These are phyloP conservation scores for Cicer chorassanicum DNA, from an alignment of 306 rosid genomes.

Conservation along the genomic window DNA sequence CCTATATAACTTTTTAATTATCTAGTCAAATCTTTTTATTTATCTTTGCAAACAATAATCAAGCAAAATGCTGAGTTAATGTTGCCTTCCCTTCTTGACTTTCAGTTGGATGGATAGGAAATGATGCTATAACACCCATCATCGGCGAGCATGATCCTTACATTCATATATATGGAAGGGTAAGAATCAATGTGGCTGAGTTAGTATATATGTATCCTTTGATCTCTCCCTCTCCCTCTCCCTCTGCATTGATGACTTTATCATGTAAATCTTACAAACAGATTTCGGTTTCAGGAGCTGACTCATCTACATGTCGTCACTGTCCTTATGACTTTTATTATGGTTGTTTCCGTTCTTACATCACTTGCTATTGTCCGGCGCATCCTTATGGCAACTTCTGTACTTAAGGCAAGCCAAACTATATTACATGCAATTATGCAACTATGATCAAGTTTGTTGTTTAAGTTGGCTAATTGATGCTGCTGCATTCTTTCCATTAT, in stretches of 20 bases:
- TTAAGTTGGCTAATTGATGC: conserved; percentile 16
- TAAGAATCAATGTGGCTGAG: conserved; percentile 48
- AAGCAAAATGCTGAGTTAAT: conserved; percentile 38
- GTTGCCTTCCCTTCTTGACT: conserved; percentile 51
- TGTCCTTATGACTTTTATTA: conserved; percentile 79
- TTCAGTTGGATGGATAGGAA: conserved; percentile 98
- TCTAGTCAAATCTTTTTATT: conserved; percentile 13
- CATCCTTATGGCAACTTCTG: conserved; percentile 93
- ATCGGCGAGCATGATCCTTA: conserved; percentile 92
- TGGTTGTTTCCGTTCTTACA: conserved; percentile 78
- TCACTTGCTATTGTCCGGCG: conserved; percentile 94
- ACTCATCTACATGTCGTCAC: conserved; percentile 79
- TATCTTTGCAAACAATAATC: conserved; percentile 32
- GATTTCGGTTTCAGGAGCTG: conserved; percentile 73
- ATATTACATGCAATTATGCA: conserved; percentile 24
- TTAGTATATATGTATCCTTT: conserved; percentile 3
- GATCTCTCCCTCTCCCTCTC: conserved; percentile 21
- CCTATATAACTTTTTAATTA: too few species aligned
- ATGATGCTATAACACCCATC: conserved; percentile 81
- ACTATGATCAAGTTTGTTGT: conserved; percentile 27
- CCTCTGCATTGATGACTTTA: conserved; percentile 30
- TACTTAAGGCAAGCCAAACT: conserved; percentile 77
- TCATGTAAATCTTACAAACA: conserved; percentile 22
- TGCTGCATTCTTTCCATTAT: conserved; percentile 15
- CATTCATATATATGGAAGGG: conserved; percentile 76